Percentiles rank a stretch among this genome's conserved stretches.
These are phyloP conservation scores for Alternaria dauci DNA, from an alignment of 2,329 filamentous ascomycete species.

Conservation along the genomic window DNA sequence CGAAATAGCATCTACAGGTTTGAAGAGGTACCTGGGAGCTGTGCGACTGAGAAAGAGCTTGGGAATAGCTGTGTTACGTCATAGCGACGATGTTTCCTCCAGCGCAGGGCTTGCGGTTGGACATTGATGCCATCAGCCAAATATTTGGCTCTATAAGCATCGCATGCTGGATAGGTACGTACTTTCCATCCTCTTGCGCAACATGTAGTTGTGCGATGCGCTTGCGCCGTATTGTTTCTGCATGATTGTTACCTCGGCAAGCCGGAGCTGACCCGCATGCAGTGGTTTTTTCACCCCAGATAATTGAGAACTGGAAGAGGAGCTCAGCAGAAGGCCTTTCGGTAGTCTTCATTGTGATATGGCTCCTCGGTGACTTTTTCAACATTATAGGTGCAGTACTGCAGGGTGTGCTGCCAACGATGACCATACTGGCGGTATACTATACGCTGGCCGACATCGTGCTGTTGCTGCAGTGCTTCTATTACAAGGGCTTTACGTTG, in stretches of 20 bases:
- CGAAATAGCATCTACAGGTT: not conserved
- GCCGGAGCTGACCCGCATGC: conserved; percentile 19
- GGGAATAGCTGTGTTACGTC: conserved; percentile 35
- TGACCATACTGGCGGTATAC: conserved; percentile 94
- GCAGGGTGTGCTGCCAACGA: conserved; percentile 91
- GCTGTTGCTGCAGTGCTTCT: conserved; percentile 88
- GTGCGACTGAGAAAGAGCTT: conserved; percentile 10
- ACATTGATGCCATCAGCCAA: conserved; percentile 89
- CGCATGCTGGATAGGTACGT: conserved; percentile 81
- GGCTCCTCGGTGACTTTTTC: conserved; percentile 94
- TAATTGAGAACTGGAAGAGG: conserved; percentile 91
- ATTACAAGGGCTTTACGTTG: conserved; percentile 81
- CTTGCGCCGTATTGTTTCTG: not conserved
- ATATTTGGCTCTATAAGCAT: conserved; percentile 97
- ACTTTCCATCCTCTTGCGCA: not conserved
- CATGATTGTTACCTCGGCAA: not conserved
- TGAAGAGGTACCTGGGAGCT: not conserved
- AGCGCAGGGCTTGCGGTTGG: conserved; percentile 69
- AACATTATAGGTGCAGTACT: conserved; percentile 93
- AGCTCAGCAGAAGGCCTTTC: conserved; percentile 87
- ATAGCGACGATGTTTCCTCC: conserved; percentile 61
- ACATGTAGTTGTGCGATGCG: not conserved
- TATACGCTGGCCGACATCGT: conserved; percentile 93
- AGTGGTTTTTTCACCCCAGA: conserved; percentile 94
- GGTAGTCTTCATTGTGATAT: conserved; percentile 89